Evolutionary conservation across 805 yeast genomes (phyloP).

Genomic region (Lachancea mirantina): DNA sequence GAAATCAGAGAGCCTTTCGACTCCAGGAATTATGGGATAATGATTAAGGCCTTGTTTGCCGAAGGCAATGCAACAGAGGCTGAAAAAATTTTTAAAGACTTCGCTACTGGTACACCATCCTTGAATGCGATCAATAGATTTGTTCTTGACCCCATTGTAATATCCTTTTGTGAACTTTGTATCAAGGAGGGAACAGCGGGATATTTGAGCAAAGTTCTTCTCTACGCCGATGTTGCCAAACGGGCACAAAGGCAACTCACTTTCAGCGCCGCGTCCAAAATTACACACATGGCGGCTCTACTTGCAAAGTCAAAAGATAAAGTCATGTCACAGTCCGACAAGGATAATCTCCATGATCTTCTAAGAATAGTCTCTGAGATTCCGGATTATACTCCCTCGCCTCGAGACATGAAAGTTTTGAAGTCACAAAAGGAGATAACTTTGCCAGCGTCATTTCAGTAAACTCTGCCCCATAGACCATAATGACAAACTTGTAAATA

Average conservation of each 20-base stretch:
- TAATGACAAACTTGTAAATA: constrained; percentile 8
- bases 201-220: constrained; percentile 13
- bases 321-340: constrained; percentile 8
- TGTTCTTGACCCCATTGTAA: constrained; percentile 16
- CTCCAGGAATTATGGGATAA: constrained; percentile 17
- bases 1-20: constrained; percentile 18
- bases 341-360: constrained; percentile 9
- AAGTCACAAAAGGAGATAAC: constrained; percentile 12
- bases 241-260: constrained; percentile 13
- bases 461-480: no score
- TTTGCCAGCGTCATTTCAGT: no score
- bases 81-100: constrained; percentile 21
- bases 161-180: constrained; percentile 18
- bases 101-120: constrained; percentile 8
- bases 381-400: constrained; percentile 11
- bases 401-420: constrained; percentile 13
- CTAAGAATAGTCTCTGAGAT: constrained; percentile 9
- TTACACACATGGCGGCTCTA: constrained; percentile 10
- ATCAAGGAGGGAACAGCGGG: constrained; percentile 12
- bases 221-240: constrained; percentile 14
- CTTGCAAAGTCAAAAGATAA: constrained; percentile 11
- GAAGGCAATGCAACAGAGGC: constrained; percentile 20
- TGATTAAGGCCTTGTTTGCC: constrained; percentile 22
- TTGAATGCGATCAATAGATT: constrained; percentile 5
- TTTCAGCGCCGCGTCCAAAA: constrained; percentile 11